These are phyloP conservation scores for Eragrostis curvula DNA, from an alignment of 176 grass and related monocot genomes.

Conservation along the genomic window DNA sequence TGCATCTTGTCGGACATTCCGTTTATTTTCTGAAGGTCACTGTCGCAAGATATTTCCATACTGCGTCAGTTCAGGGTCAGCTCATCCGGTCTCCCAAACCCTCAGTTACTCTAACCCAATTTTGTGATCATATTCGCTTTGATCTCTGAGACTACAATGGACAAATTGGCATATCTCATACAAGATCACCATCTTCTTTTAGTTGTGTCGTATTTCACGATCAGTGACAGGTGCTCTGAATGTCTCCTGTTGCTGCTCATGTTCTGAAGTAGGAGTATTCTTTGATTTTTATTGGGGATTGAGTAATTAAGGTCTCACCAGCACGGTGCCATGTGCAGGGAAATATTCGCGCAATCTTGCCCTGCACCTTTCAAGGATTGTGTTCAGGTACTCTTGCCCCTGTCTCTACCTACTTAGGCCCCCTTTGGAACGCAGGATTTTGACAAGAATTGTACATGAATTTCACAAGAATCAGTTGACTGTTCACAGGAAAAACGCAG, in stretches of 20 bases:
- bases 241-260: not conserved
- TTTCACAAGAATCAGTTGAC: too few species aligned
- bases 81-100: not conserved
- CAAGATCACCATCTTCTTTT: too few species aligned
- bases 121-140: conserved; percentile 19
- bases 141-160: not conserved
- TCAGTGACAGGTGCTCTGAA: conserved; percentile 40
- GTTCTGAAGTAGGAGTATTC: not conserved
- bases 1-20: not conserved
- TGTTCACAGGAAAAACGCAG: too few species aligned
- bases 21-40: not conserved
- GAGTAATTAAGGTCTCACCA: not conserved
- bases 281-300: not conserved
- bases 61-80: conserved; percentile 15
- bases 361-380: not conserved
- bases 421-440: too few species aligned
- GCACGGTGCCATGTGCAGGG: conserved; percentile 19
- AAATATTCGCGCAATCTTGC: conserved; percentile 30
- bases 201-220: not conserved
- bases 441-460: too few species aligned
- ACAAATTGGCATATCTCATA: not conserved
- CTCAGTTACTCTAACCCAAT: not conserved
- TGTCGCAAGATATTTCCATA: not conserved
- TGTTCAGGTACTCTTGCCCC: not conserved
- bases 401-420: not conserved